Base-by-base conservation (phyloP, 306 rosid genomes). In the Glycine soja region DNA sequence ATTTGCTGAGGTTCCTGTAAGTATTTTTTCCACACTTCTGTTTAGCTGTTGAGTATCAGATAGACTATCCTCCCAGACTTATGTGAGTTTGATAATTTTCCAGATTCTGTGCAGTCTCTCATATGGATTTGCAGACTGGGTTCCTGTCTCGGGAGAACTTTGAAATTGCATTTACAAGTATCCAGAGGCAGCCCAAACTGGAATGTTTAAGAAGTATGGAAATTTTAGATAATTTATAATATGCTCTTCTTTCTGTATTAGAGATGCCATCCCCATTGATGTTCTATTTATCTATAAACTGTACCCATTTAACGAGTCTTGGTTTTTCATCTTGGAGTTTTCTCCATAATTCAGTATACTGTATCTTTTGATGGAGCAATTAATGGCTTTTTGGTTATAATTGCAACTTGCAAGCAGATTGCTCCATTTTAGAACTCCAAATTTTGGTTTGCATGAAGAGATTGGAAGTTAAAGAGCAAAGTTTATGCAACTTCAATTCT, bases 371-470 rank as follows among this genome's bases (percentile, higher is more conserved):
- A 46, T 68, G 75, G 53, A 68, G 50, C 70, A 47, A 64, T 13
- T 83, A 81, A 76, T 32, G 80, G 40, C 43, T 46, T 66, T 78
- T 74, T 78, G 42, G 70, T 53, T 76, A 52, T 70, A 51, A 59
- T 46, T 76, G 59, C 65, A 16, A 47, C 74, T 57, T 70, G 81
- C 76, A 81, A 72, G 58, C 96, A 95, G 99, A 88, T 89, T 91
- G 97, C 83, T 93, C 94, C 74, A 69, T 90, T 70, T 84, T 95
- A 86, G 99, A 95, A 91, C 94, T 95, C 72, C 84, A 93, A 74
- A 85, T 95, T 75, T 78, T 95, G 92, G 96, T 91, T 59, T 91
- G 99, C 90, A 89, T 93, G 97, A 93, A 86, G 90, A 91, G 97
- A 83, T 84, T 91, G 95, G 98, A 93, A 75, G 85, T 84, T 51